Conservation (phyloP, 352 stramenopile genomes). For the Saprolegnia parasitica region DNA sequence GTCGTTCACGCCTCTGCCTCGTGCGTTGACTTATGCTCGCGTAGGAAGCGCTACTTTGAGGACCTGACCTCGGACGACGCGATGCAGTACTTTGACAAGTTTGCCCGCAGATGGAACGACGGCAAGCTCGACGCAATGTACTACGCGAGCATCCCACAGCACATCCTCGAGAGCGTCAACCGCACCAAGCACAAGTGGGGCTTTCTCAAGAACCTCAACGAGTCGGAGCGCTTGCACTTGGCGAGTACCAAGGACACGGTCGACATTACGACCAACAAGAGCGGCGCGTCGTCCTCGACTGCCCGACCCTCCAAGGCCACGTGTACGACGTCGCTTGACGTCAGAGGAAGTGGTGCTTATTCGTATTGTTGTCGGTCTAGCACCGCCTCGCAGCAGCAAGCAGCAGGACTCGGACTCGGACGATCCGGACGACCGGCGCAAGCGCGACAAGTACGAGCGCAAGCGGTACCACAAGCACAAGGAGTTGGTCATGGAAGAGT, state of each 20-base stretch:
- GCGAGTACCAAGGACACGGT: slow-evolving; percentile 66
- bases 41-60: slow-evolving; percentile 60
- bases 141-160: slow-evolving; percentile 55
- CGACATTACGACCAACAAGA: slow-evolving; percentile 56
- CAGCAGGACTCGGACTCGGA: slow-evolving; percentile 34
- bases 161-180: slow-evolving; percentile 59
- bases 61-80: slow-evolving; percentile 60
- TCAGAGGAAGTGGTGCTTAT: too few species aligned
- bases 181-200: slow-evolving; percentile 68
- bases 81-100: slow-evolving; percentile 51
- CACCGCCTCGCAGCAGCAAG: background rate
- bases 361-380: background rate
- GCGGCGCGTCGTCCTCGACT: slow-evolving; percentile 35
- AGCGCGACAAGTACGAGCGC: slow-evolving; percentile 33
- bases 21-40: background rate
- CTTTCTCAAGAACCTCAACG: slow-evolving; percentile 53
- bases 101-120: slow-evolving; percentile 61
- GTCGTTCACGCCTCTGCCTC: slow-evolving; percentile 21
- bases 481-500: slow-evolving; percentile 51
- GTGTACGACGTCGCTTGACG: background rate
- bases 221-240: slow-evolving; percentile 56
- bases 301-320: slow-evolving; percentile 5
- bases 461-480: slow-evolving; percentile 41
- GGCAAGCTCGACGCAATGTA: slow-evolving; percentile 53
- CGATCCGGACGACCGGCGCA: slow-evolving; percentile 31